These are phyloP conservation scores for Dioscorea dumetorum DNA, from an alignment of 106 monocot genomes.

Conservation along the genomic window DNA sequence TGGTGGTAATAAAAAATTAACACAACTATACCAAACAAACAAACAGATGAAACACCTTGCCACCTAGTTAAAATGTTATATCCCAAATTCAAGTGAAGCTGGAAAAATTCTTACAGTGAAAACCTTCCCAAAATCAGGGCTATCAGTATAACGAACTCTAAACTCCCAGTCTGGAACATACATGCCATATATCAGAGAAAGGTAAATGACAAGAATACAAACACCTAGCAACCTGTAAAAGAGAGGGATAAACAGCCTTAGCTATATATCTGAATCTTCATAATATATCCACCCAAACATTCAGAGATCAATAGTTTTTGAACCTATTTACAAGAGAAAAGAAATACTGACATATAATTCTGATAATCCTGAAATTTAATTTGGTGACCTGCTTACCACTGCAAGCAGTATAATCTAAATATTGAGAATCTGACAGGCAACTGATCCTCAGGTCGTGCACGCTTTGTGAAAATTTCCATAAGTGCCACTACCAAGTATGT, in stretches of 20 bases:
- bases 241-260: background rate
- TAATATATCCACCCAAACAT: too few relatives aligned
- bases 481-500: slow-evolving; percentile 72
- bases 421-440: slow-evolving; percentile 23
- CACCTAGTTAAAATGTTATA: too few relatives aligned
- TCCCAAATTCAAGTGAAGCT: background rate
- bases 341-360: too few relatives aligned
- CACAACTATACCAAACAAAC: too few relatives aligned
- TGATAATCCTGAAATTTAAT: too few relatives aligned
- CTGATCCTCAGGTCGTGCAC: slow-evolving; percentile 26
- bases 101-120: slow-evolving; percentile 41
- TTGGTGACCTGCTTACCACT: slow-evolving; percentile 43
- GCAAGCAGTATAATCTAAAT: slow-evolving; percentile 60
- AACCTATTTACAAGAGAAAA: too few relatives aligned
- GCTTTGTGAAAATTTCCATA: slow-evolving; percentile 68
- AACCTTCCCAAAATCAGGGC: slow-evolving; percentile 46
- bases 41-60: too few relatives aligned
- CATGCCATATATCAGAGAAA: slow-evolving; percentile 51
- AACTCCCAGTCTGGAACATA: slow-evolving; percentile 92
- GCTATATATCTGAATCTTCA: too few relatives aligned
- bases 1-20: too few relatives aligned
- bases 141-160: slow-evolving; percentile 39
- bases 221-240: slow-evolving; percentile 52
- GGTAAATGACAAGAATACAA: slow-evolving; percentile 58
- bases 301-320: too few relatives aligned